Conservation (phyloP, 345 rosid species). For the Aquilaria malaccensis region DNA sequence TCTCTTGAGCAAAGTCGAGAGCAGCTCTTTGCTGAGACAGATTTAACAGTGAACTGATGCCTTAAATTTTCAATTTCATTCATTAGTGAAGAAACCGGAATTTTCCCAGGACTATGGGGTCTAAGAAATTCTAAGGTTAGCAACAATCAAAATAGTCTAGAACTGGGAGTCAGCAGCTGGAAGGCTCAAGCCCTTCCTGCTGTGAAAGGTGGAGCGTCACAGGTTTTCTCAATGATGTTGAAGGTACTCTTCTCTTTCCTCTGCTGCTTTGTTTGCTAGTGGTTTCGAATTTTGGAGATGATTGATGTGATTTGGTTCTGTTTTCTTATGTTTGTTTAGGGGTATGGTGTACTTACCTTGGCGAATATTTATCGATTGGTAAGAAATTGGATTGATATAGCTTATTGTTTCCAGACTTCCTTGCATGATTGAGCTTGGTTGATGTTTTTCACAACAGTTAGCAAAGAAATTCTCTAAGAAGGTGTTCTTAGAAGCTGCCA, state of each 20-base stretch:
- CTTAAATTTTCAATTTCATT: conserved; percentile 16
- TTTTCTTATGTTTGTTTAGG: conserved; percentile 34
- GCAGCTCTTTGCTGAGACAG: too few species aligned
- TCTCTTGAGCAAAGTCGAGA: too few species aligned
- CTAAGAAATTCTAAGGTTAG: conserved; percentile 21
- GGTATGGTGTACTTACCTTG: conserved; percentile 69
- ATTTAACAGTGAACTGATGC: conserved; percentile 2
- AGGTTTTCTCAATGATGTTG: conserved; percentile 61
- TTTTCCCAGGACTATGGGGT: conserved; percentile 49
- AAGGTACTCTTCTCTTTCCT: conserved; percentile 37
- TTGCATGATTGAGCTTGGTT: conserved; percentile 11
- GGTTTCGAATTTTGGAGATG: conserved; percentile 6
- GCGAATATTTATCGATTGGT: conserved; percentile 74
- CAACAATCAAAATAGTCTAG: conserved; percentile 37
- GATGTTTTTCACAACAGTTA: conserved; percentile 51
- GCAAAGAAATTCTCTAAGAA: conserved; percentile 59
- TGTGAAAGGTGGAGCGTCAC: conserved; percentile 45
- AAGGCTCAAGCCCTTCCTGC: conserved; percentile 64
- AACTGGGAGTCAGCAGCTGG: conserved; percentile 62
- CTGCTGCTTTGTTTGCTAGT: background rate
- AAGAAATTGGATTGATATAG: conserved; percentile 19
- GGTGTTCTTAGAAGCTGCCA: conserved; percentile 71
- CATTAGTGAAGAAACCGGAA: conserved; percentile 60
- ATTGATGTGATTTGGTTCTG: conserved; percentile 1
- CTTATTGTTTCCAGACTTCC: conserved; percentile 4